phyloP scores from a whole-genome alignment of 768 basidiomycete species.

The Galerina marginata region DNA sequence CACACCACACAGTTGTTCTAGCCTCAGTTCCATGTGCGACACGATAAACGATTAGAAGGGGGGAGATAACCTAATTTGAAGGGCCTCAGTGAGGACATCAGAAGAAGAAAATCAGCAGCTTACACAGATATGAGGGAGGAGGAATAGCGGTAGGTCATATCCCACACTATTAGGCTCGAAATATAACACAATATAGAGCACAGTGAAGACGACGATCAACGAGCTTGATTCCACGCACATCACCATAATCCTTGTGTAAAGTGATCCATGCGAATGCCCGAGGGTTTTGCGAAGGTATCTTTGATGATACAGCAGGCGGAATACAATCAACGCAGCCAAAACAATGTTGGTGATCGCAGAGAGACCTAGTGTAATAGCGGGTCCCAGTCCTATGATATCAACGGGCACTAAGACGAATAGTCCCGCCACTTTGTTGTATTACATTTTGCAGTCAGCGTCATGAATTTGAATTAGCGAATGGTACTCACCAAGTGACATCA shows the following conservation, averaged over 20 bases:
- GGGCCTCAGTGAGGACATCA: no score
- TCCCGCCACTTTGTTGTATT: no score
- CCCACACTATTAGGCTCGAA: not conserved
- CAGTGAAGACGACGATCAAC: not conserved
- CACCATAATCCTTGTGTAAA: not conserved
- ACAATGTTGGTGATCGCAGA: not conserved
- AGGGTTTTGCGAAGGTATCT: not conserved
- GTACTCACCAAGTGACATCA: not conserved
- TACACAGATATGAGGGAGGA: constrained; percentile 4
- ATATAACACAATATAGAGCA: not conserved
- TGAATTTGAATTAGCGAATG: not conserved
- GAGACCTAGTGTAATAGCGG: not conserved
- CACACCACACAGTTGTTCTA: not conserved
- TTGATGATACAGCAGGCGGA: not conserved
- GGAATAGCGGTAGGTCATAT: not conserved
- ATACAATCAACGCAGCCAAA: not conserved
- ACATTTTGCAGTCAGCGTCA: no score
- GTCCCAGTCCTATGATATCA: no score
- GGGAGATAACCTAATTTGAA: not conserved
- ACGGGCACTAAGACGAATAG: no score
- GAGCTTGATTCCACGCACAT: constrained; percentile 5
- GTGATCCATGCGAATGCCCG: not conserved
- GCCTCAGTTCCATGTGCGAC: not conserved
- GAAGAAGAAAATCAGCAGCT: not conserved
- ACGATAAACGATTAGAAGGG: constrained; percentile 3